These are phyloP conservation scores for Mortierella claussenii DNA, from an alignment of 192 early-diverging fungal genomes.

Conservation along the genomic window DNA sequence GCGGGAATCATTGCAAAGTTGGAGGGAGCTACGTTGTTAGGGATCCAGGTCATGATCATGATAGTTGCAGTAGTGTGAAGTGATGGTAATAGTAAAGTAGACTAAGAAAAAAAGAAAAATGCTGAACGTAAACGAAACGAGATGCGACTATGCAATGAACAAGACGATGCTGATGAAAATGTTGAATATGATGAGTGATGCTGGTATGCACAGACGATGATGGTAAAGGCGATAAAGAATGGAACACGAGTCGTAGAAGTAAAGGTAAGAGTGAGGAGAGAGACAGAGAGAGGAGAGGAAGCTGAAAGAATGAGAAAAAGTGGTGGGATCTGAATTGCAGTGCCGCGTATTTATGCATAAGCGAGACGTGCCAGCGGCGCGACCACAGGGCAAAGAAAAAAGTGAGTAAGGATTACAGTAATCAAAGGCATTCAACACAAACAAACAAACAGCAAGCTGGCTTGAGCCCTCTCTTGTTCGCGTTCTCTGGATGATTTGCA, in stretches of 20 bases:
- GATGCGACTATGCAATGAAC: neutral
- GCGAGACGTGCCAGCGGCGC: neutral
- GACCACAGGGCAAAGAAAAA: neutral
- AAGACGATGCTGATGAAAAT: neutral
- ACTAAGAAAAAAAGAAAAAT: slow-evolving; percentile 1
- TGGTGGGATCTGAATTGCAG: slow-evolving; percentile 2
- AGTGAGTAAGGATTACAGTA: neutral
- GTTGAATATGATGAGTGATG: neutral
- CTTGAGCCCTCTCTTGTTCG: slow-evolving; percentile 7
- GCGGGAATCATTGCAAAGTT: neutral
- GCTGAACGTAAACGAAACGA: neutral
- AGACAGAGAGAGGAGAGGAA: neutral
- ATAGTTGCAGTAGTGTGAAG: neutral
- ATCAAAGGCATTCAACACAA: neutral
- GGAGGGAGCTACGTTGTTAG: neutral
- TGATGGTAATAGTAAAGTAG: neutral
- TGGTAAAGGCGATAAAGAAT: neutral
- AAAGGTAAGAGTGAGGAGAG: neutral
- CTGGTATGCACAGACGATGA: neutral
- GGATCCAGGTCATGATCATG: slow-evolving; percentile 17
- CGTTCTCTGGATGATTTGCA: neutral
- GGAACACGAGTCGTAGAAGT: neutral
- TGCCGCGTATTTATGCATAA: slow-evolving; percentile 1
- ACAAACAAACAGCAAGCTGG: neutral
- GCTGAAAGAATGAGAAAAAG: neutral